These are phyloP conservation scores for Penicillium bialowiezense DNA, from an alignment of 495 filamentous ascomycete genomes.

Conservation along the genomic window DNA sequence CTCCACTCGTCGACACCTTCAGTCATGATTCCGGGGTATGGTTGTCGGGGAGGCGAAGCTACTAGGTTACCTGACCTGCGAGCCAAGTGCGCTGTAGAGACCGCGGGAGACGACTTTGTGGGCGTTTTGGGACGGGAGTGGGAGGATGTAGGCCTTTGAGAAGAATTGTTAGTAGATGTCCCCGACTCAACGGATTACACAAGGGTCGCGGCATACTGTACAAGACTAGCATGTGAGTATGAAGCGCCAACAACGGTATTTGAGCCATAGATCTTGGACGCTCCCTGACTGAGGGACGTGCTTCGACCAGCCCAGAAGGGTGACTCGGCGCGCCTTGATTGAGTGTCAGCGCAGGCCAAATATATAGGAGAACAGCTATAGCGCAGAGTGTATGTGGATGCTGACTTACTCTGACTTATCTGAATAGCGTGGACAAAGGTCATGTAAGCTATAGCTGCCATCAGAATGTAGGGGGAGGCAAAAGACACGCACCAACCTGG, in stretches of 20 bases:
- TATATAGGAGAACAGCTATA: conserved; percentile 1
- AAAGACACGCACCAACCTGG: conserved; percentile 84
- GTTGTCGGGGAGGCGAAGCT: conserved; percentile 61
- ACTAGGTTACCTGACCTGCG: conserved; percentile 49
- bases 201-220: conserved; percentile 69
- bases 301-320: conserved; percentile 82
- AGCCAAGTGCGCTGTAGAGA: conserved; percentile 48
- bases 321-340: conserved; percentile 64
- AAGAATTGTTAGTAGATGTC: conserved; percentile 17
- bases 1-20: conserved; percentile 76
- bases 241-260: conserved; percentile 88
- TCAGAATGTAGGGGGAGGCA: conserved; percentile 20
- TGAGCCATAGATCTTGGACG: conserved; percentile 57
- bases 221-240: conserved; percentile 93
- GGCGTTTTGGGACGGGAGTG: conserved; percentile 63
- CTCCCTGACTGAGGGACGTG: conserved; percentile 36
- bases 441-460: conserved; percentile 24
- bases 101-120: conserved; percentile 43
- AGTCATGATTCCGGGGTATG: conserved; percentile 73
- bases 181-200: not conserved
- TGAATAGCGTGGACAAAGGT: conserved; percentile 15
- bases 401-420: conserved; percentile 53
- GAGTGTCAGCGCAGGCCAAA: conserved; percentile 23
- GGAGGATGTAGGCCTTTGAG: conserved; percentile 49
- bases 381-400: not conserved